phyloP scores from a whole-genome alignment of 2,329 filamentous ascomycete species.

The Aureobasidium sp. region DNA sequence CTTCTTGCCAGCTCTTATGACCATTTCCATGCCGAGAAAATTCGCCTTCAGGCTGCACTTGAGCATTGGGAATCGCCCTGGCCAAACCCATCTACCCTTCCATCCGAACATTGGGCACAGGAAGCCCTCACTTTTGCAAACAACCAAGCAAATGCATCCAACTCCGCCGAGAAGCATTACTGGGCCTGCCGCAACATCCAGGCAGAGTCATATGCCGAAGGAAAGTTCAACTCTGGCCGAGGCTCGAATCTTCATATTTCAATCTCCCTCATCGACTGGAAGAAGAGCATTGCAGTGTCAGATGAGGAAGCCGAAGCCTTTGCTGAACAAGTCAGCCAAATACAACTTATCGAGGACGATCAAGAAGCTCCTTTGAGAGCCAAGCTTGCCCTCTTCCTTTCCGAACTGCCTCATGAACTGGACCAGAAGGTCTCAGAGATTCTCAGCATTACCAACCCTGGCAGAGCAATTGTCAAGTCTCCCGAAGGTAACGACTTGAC shows the following conservation, averaged over 20 bases:
- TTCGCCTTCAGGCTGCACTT: not conserved
- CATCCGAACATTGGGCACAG: not conserved
- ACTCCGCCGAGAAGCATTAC: not conserved
- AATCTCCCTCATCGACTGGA: not conserved
- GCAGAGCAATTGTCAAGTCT: constrained; percentile 25
- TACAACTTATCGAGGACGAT: constrained; percentile 2
- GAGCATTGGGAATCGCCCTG: not conserved
- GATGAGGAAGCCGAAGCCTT: constrained; percentile 1
- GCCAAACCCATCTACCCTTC: not conserved
- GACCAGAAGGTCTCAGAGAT: constrained; percentile 9
- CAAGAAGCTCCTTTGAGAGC: constrained; percentile 4
- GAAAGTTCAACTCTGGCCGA: not conserved
- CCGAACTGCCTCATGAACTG: not conserved
- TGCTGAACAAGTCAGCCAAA: constrained; percentile 3
- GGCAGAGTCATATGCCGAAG: not conserved
- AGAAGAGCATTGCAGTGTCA: not conserved
- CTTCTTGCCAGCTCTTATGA: not conserved
- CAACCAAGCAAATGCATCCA: not conserved
- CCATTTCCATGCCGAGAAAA: not conserved
- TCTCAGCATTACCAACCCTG: not conserved
- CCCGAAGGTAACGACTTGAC: constrained; percentile 39
- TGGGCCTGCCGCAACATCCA: constrained; percentile 5
- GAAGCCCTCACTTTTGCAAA: not conserved
- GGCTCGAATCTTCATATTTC: not conserved
- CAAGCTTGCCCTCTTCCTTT: constrained; percentile 4